Conservation (phyloP, 208 protist species). For the Acanthamoeba culbertsoni region DNA sequence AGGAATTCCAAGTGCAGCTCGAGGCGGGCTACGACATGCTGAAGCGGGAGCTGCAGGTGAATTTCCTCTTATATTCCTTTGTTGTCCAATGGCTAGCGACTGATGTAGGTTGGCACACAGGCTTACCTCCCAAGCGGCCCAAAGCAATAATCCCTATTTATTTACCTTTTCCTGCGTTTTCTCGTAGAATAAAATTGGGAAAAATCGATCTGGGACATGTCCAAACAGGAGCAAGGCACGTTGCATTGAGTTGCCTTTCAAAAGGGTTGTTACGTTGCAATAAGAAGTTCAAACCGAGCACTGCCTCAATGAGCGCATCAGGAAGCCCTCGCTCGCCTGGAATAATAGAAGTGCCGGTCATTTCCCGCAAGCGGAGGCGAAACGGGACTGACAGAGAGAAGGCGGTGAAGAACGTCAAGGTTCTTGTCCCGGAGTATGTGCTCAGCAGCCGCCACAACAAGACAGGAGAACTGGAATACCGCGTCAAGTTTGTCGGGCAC, state of each 20-base stretch:
- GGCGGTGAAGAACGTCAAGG: not conserved
- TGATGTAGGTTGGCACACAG: not conserved
- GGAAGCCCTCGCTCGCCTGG: no score
- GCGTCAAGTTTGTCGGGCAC: not conserved
- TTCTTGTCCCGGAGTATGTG: not conserved
- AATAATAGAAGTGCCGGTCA: no score
- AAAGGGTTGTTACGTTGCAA: no score
- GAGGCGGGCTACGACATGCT: slow-evolving; percentile 40
- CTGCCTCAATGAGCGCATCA: no score
- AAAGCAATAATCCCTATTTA: not conserved
- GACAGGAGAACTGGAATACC: not conserved
- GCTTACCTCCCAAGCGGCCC: not conserved
- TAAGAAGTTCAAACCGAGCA: no score
- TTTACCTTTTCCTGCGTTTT: not conserved
- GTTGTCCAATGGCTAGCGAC: not conserved
- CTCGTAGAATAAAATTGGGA: not conserved
- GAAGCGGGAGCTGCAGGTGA: not conserved
- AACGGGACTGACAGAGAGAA: not conserved
- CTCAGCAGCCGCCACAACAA: not conserved
- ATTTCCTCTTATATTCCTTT: not conserved
- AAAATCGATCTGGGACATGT: not conserved
- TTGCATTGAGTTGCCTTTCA: no score
- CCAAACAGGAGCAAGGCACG: no score
- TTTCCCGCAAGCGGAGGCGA: not conserved
- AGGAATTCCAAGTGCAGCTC: slow-evolving; percentile 42